Evolutionary conservation across 2,329 filamentous ascomycete species (phyloP).

Genomic region (Exophiala mesophila): DNA sequence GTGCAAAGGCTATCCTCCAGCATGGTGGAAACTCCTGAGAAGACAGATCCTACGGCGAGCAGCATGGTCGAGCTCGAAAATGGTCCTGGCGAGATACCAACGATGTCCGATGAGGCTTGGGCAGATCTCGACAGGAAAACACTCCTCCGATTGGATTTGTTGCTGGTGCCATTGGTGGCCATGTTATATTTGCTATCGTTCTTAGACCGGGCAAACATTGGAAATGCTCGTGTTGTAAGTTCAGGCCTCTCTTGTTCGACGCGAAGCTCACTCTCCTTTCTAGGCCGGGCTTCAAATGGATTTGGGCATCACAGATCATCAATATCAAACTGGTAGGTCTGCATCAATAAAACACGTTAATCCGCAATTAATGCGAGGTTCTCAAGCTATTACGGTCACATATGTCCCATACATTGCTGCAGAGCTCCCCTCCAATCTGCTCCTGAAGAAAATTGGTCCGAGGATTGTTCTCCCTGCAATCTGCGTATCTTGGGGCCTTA

Average conservation of each 20-base stretch:
- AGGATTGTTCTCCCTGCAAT: slow-evolving; percentile 29
- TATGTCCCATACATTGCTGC: slow-evolving; percentile 8
- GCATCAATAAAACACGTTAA: no score
- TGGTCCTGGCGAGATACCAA: no score
- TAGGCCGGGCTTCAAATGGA: slow-evolving; percentile 27
- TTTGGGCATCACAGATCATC: slow-evolving; percentile 23
- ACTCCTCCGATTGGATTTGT: slow-evolving; percentile 58
- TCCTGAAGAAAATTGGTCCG: slow-evolving; percentile 30
- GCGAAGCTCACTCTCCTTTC: slow-evolving; percentile 34
- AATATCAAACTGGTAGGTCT: no score
- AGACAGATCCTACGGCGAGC: no score
- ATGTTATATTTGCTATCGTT: slow-evolving; percentile 61
- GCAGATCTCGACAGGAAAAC: slow-evolving; percentile 10
- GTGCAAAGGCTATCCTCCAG: no score
- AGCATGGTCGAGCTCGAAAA: no score
- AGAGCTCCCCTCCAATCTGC: slow-evolving; percentile 31
- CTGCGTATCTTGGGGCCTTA: slow-evolving; percentile 31
- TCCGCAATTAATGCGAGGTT: no score
- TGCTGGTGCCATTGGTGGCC: slow-evolving; percentile 58
- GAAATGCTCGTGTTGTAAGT: slow-evolving; percentile 60
- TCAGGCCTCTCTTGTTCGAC: no score
- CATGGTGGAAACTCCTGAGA: no score
- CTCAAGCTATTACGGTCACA: slow-evolving; percentile 21
- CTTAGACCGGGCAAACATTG: slow-evolving; percentile 64
- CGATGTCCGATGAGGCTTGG: no score